Percentiles rank a stretch among this genome's conserved stretches.
These are phyloP conservation scores for Paraleonurus japonicus DNA, from an alignment of 257 asterid species.

Conservation along the genomic window DNA sequence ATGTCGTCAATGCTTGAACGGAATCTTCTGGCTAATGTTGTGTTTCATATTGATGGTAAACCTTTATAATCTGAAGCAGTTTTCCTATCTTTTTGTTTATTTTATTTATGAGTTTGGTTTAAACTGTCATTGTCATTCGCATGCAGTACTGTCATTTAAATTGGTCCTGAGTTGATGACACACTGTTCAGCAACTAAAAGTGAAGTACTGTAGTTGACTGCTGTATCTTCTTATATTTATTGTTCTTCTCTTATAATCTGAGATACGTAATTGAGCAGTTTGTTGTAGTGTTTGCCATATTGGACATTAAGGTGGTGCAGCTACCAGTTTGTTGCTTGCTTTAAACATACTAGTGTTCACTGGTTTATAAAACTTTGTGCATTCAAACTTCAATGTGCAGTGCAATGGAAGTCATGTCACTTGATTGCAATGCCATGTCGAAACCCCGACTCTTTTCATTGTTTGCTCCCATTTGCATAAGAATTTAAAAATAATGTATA, in stretches of 20 bases:
- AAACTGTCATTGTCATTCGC: neutral
- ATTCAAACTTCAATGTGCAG: neutral
- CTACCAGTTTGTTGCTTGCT: neutral
- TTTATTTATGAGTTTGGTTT: conserved; percentile 1
- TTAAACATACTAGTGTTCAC: neutral
- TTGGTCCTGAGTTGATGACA: neutral
- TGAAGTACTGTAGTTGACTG: neutral
- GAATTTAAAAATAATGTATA: neutral
- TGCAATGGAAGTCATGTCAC: neutral
- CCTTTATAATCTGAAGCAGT: neutral
- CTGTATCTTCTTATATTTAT: neutral
- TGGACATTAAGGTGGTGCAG: neutral
- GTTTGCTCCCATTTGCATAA: neutral
- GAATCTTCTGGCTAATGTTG: neutral
- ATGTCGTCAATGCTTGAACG: neutral
- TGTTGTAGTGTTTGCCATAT: neutral
- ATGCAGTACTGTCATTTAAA: neutral
- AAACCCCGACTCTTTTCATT: neutral
- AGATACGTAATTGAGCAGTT: conserved; percentile 1
- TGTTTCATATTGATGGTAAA: conserved; percentile 7
- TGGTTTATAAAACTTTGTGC: neutral
- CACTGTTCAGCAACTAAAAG: neutral
- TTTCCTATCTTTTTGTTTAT: neutral
- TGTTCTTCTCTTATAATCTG: neutral
- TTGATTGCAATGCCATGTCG: neutral